Evolutionary conservation across 352 stramenopile genomes (phyloP).

Genomic region (Phytophthora fragariaefolia): DNA sequence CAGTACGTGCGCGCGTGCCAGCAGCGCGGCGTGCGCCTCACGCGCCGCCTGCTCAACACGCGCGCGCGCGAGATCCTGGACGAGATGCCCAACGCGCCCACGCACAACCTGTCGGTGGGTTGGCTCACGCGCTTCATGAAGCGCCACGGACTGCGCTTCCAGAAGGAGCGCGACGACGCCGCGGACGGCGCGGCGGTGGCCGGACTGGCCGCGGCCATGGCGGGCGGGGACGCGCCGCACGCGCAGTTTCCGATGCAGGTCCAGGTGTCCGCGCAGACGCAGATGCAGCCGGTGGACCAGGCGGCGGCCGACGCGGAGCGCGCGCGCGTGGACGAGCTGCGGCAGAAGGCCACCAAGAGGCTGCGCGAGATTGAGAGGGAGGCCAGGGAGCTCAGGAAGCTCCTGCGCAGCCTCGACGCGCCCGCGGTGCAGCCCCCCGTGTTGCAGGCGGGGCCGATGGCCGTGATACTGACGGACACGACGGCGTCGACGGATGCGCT

Average conservation of each 20-base stretch:
- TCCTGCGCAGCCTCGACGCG: conserved; percentile 23
- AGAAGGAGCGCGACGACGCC: conserved; percentile 16
- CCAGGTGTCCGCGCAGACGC: background rate
- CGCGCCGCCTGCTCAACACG: conserved; percentile 16
- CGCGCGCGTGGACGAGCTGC: conserved; percentile 18
- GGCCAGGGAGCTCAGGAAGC: conserved; percentile 31
- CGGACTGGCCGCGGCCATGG: background rate
- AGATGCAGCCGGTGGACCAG: background rate
- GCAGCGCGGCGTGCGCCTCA: conserved; percentile 9
- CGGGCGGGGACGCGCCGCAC: background rate
- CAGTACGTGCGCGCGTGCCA: conserved; percentile 17
- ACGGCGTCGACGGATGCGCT: too few species aligned
- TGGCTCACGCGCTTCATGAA: conserved; percentile 40
- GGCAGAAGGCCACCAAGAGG: conserved; percentile 25
- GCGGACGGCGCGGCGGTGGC: background rate
- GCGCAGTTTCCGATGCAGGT: background rate
- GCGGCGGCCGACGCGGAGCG: background rate
- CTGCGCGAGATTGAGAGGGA: conserved; percentile 33
- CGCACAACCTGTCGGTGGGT: conserved; percentile 26
- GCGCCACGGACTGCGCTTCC: conserved; percentile 29
- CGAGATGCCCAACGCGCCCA: conserved; percentile 20
- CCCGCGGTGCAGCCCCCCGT: too few species aligned
- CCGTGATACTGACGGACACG: too few species aligned
- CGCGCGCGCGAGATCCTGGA: conserved; percentile 27
- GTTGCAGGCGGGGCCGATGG: too few species aligned